phyloP scores from a whole-genome alignment of 306 rosid species.

The Vigna trinervia region DNA sequence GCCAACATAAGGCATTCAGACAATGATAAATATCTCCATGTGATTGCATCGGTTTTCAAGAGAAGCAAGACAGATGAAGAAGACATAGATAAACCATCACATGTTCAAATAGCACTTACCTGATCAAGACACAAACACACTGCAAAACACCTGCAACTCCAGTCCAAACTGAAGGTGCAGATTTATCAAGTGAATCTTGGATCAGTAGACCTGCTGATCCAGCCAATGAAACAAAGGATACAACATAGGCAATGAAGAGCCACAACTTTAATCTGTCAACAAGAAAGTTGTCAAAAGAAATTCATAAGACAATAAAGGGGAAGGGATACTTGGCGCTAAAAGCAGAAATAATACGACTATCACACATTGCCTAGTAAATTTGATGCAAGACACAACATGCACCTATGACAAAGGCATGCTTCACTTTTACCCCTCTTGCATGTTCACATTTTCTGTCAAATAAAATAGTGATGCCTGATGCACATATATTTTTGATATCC shows the following conservation, averaged over 20 bases:
- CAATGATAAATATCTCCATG: slow-evolving; percentile 16
- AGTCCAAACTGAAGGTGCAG: slow-evolving; percentile 91
- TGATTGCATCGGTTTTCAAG: slow-evolving; percentile 2
- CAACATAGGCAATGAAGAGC: slow-evolving; percentile 97
- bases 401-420: background rate
- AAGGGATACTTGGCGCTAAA: too few species aligned
- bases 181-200: slow-evolving; percentile 84
- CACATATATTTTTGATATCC: background rate
- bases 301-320: slow-evolving; percentile 23
- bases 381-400: background rate
- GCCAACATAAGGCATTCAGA: slow-evolving; percentile 17
- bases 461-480: background rate
- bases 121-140: slow-evolving; percentile 85
- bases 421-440: slow-evolving; percentile 9
- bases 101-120: slow-evolving; percentile 54
- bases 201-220: slow-evolving; percentile 95
- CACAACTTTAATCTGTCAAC: slow-evolving; percentile 90
- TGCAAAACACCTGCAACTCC: slow-evolving; percentile 96
- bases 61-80: slow-evolving; percentile 18
- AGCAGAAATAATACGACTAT: background rate
- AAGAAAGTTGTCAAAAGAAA: slow-evolving; percentile 42
- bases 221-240: slow-evolving; percentile 95
- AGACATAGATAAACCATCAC: slow-evolving; percentile 13
- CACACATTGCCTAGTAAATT: background rate
- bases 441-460: background rate